These are phyloP conservation scores for Bassia scoparia DNA, from an alignment of 148 eudicot genomes.

Conservation along the genomic window DNA sequence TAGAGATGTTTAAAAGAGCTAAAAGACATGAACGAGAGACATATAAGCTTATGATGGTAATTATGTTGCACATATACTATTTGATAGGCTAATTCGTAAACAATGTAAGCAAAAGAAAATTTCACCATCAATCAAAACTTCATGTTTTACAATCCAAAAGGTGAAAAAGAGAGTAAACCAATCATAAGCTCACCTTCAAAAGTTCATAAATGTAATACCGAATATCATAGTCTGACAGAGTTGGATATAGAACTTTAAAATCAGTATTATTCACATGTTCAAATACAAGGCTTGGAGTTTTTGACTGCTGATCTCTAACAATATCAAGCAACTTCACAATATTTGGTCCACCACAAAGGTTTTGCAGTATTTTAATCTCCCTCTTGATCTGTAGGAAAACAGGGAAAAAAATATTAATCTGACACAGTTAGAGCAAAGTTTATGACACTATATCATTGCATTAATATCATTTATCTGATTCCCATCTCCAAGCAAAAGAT, in stretches of 20 bases:
- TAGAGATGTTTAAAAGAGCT: background rate
- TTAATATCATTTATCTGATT: background rate
- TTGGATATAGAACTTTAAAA: slow-evolving; percentile 88
- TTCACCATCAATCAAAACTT: background rate
- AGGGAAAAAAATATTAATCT: background rate
- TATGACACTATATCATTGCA: too few relatives aligned
- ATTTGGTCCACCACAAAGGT: slow-evolving; percentile 91
- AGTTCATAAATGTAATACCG: slow-evolving; percentile 89
- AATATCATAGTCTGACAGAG: slow-evolving; percentile 74
- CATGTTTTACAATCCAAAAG: background rate
- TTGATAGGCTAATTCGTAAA: too few relatives aligned
- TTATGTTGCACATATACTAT: too few relatives aligned
- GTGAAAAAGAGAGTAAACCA: background rate
- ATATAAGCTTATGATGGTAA: too few relatives aligned
- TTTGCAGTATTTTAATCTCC: slow-evolving; percentile 93
- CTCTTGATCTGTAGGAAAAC: slow-evolving; percentile 73
- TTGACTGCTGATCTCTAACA: slow-evolving; percentile 88
- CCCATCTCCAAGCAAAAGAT: background rate
- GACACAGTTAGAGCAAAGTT: background rate
- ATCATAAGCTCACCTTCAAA: slow-evolving; percentile 54
- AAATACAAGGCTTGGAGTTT: slow-evolving; percentile 85
- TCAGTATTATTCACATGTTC: slow-evolving; percentile 91
- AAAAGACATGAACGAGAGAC: background rate
- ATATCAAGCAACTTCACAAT: slow-evolving; percentile 85
- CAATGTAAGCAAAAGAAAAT: background rate